Base-by-base conservation (phyloP, 768 basidiomycete genomes). In the Coprinellus micaceus region DNA sequence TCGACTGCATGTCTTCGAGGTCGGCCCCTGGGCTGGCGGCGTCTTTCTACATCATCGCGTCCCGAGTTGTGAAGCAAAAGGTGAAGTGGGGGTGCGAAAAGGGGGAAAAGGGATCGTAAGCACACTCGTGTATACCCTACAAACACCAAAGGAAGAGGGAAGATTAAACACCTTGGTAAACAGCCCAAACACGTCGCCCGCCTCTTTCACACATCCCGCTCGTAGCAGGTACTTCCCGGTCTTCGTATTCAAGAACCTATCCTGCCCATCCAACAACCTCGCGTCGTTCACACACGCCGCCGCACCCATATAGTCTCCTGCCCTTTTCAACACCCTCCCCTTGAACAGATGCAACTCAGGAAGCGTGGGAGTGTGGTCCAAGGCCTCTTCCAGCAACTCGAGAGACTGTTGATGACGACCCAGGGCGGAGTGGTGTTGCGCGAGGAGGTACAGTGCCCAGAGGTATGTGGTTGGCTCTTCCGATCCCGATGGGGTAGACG, bases 371-470 rank as follows among this genome's bases (percentile, higher is more conserved):
- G 97, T 98, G 66, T 98, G 97, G 21, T 71, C 63, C 19, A 94
- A 69, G 3, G 93, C 94, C 2, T 66, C 59, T 17, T 84, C 76
- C 15, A 98, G 75, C 4, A 89, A 72, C 15, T 77, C 71, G 9
- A 96, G 71, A 0, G 94, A 82, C 25, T 77, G 72, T 48, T 65
- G 61, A 24, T 75, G 74, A 39, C 78, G 75, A 0, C 78, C 76
- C 1, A 91, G 74, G 65, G 80, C 82, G 0, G 91, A 89, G 64
- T 91, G 79, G 66, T 95, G 94, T 63, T 96, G 92, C 0, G 94
- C 87, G 49, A 98, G 86, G 78, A 90, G 97, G 74, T 96, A 98
- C 37, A 98, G 82, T 10, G 89, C 86, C 97, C 97, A 99, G 11
- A 98, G 81, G 63, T 96, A 89, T 15, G 83, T 85, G 3, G 92